Percentiles rank a stretch among this genome's conserved stretches.
Conservation (phyloP, 1,284 basidiomycete species). For the Cryptococcus sp. region DNA sequence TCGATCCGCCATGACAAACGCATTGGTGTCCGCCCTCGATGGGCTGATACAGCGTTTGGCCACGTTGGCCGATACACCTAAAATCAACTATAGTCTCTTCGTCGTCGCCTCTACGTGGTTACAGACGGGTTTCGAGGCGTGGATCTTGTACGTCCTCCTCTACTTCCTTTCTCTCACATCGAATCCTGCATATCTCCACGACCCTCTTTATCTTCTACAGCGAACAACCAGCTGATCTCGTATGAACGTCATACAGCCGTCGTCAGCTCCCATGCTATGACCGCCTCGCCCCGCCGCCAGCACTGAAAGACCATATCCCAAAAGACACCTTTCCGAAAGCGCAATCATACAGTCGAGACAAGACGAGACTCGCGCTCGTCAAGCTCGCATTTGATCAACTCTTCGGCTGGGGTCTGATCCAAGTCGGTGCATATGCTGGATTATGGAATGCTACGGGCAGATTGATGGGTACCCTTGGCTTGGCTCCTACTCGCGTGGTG, state of each 20-base stretch:
- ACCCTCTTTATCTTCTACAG: background rate
- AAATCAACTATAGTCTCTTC: slow-evolving; percentile 35
- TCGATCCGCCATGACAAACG: slow-evolving; percentile 5
- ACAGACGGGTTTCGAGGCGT: slow-evolving; percentile 42
- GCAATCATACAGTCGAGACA: slow-evolving; percentile 87
- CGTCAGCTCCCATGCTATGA: slow-evolving; percentile 84
- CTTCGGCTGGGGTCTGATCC: slow-evolving; percentile 70
- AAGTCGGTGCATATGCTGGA: slow-evolving; percentile 75
- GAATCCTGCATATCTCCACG: background rate
- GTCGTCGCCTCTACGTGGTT: slow-evolving; percentile 32
- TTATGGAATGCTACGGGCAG: slow-evolving; percentile 61
- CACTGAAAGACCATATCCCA: slow-evolving; percentile 71
- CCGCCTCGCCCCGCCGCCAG: slow-evolving; percentile 72
- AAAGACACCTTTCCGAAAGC: slow-evolving; percentile 80
- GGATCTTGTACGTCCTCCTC: slow-evolving; percentile 32
- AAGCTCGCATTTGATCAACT: slow-evolving; percentile 71
- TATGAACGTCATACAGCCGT: slow-evolving; percentile 16
- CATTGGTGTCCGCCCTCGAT: slow-evolving; percentile 30
- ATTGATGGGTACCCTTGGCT: slow-evolving; percentile 57
- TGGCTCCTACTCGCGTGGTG: slow-evolving; percentile 37
- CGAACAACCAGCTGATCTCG: background rate
- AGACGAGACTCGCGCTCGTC: slow-evolving; percentile 79
- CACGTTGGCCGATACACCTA: slow-evolving; percentile 34
- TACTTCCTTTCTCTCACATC: background rate
- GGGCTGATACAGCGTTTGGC: slow-evolving; percentile 30